These are phyloP conservation scores for Ilex paraguariensis DNA, from an alignment of 305 asterid genomes.

Conservation along the genomic window DNA sequence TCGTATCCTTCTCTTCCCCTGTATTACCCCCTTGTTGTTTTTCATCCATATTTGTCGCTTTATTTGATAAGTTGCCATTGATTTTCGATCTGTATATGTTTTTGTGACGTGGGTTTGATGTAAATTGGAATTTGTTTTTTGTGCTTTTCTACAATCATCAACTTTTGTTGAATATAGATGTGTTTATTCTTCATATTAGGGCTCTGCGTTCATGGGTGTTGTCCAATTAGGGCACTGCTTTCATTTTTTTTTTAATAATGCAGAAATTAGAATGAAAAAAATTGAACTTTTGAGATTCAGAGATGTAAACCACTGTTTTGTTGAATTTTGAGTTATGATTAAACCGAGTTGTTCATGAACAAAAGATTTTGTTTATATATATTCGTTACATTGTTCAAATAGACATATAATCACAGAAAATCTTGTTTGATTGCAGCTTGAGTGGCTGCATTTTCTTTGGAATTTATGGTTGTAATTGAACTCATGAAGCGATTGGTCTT, in stretches of 20 bases:
- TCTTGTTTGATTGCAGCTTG: neutral
- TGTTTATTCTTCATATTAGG: neutral
- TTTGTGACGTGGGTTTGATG: slow-evolving; percentile 17
- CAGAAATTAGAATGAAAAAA: no score
- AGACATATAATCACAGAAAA: no score
- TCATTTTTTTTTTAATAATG: no score
- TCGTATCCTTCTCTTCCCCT: neutral
- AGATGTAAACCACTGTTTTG: no score
- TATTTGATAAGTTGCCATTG: slow-evolving; percentile 5
- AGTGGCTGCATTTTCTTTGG: no score
- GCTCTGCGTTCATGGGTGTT: neutral
- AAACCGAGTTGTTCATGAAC: no score
- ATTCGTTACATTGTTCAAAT: no score
- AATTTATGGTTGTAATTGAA: slow-evolving; percentile 1
- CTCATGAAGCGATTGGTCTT: slow-evolving; percentile 13
- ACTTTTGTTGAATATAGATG: slow-evolving; percentile 6
- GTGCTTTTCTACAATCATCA: slow-evolving; percentile 6
- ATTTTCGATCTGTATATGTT: slow-evolving; percentile 8
- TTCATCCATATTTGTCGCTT: slow-evolving; percentile 15
- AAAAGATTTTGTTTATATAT: no score
- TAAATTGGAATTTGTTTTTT: slow-evolving; percentile 24
- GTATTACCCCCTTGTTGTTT: neutral
- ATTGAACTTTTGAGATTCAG: no score
- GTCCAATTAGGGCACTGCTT: neutral
- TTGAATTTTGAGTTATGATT: no score